Conservation (phyloP, 805 yeast species). For the Candida caryicola region DNA sequence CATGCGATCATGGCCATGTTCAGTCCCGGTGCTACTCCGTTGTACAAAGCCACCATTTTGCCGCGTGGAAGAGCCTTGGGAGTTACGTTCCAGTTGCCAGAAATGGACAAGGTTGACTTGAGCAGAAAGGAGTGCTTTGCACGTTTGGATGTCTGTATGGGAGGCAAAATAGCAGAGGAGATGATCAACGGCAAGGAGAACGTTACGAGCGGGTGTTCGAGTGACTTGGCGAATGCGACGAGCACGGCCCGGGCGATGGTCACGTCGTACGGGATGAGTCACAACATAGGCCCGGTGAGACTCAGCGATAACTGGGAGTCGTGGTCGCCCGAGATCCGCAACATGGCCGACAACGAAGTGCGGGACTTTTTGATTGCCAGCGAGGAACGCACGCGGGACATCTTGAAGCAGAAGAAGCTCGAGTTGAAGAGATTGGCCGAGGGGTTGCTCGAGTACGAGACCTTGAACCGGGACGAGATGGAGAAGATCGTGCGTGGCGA, state of each 20-base stretch:
- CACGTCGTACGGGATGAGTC: constrained; percentile 94
- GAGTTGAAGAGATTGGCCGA: constrained; percentile 88
- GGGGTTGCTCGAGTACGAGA: constrained; percentile 93
- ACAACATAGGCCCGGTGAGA: constrained; percentile 86
- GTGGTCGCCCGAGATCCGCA: constrained; percentile 88
- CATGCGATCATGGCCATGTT: constrained; percentile 98
- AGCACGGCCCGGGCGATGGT: constrained; percentile 95
- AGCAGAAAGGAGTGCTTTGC: constrained; percentile 88
- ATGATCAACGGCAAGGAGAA: constrained; percentile 85
- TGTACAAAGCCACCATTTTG: constrained; percentile 93
- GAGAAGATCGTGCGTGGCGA: constrained; percentile 83
- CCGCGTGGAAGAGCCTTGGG: constrained; percentile 98
- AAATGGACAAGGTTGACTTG: constrained; percentile 95
- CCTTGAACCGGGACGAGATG: constrained; percentile 87
- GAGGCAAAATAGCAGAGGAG: constrained; percentile 97
- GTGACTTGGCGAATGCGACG: constrained; percentile 88
- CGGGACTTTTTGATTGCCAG: constrained; percentile 69
- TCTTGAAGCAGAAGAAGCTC: constrained; percentile 56
- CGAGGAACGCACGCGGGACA: constrained; percentile 72
- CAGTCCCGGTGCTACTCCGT: constrained; percentile 90
- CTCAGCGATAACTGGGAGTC: constrained; percentile 89
- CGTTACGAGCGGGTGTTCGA: constrained; percentile 93
- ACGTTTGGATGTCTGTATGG: constrained; percentile 95
- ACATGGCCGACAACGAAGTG: constrained; percentile 91
- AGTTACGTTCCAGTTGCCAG: constrained; percentile 94